Evolutionary conservation across 495 filamentous ascomycete species (phyloP).

Genomic region (Evernia prunastri): DNA sequence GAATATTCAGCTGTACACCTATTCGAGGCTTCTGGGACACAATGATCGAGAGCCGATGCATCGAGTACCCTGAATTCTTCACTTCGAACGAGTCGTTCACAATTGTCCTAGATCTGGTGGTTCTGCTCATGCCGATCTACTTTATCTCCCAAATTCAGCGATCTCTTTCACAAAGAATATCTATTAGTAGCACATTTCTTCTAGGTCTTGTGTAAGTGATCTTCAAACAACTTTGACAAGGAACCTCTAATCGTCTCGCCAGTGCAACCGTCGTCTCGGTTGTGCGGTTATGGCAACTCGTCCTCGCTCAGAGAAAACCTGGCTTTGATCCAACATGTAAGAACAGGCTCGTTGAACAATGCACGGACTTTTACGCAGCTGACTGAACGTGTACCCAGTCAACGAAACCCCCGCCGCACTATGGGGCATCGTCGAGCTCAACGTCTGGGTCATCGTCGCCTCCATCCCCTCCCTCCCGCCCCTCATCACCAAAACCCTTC

Average conservation of each 20-base stretch:
- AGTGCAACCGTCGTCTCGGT: not conserved
- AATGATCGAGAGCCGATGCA: not conserved
- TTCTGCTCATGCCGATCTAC: not conserved
- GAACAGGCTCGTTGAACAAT: not conserved
- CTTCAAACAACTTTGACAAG: not conserved
- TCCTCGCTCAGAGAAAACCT: not conserved
- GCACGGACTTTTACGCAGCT: not conserved
- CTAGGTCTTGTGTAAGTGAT: not conserved
- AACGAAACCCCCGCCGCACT: not conserved
- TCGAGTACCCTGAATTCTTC: not conserved
- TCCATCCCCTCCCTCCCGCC: not conserved
- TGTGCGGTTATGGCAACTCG: conserved; percentile 1
- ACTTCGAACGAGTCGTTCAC: not conserved
- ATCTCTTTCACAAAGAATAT: not conserved
- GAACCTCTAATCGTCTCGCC: not conserved
- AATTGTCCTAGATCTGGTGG: not conserved
- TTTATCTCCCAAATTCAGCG: not conserved
- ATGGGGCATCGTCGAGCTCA: not conserved
- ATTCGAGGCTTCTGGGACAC: not conserved
- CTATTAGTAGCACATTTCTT: not conserved
- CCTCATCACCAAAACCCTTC: not conserved
- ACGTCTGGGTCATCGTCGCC: not conserved
- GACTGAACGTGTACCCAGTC: not conserved
- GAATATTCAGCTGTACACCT: not conserved
- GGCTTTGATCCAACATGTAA: not conserved